These are phyloP conservation scores for Botrytis fabae DNA, from an alignment of 2,329 filamentous ascomycete species.

Conservation along the genomic window DNA sequence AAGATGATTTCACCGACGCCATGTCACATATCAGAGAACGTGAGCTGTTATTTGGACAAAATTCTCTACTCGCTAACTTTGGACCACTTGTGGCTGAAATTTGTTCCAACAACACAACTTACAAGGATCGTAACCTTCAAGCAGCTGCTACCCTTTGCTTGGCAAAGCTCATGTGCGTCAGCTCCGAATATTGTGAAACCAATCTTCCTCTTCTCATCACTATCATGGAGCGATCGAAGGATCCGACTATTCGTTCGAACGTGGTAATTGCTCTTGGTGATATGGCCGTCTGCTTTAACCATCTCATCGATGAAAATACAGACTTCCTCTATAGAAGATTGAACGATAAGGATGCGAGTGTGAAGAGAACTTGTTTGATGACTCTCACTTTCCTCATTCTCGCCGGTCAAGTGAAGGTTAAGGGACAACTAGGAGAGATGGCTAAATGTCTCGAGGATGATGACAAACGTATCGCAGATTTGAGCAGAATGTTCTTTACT, in stretches of 20 bases:
- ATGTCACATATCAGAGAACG: constrained; percentile 83
- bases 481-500: constrained; percentile 97
- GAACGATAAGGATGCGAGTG: constrained; percentile 82
- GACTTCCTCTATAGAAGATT: constrained; percentile 95
- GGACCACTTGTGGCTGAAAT: constrained; percentile 91
- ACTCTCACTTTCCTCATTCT: constrained; percentile 96
- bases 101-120: constrained; percentile 90
- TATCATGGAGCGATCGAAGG: constrained; percentile 91
- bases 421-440: constrained; percentile 98
- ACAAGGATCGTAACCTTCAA: constrained; percentile 86
- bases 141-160: constrained; percentile 91
- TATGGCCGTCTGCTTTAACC: constrained; percentile 99
- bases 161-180: constrained; percentile 98
- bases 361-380: constrained; percentile 98
- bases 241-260: constrained; percentile 91
- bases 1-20: constrained; percentile 88
- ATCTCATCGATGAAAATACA: constrained; percentile 98
- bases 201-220: constrained; percentile 94
- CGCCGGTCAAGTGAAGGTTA: constrained; percentile 98
- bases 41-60: constrained; percentile 78
- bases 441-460: constrained; percentile 96
- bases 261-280: constrained; percentile 95
- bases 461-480: constrained; percentile 91
- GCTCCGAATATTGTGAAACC: constrained; percentile 90
- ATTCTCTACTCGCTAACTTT: constrained; percentile 84